Conservation (phyloP, 306 rosid species). For the Corylus avellana region DNA sequence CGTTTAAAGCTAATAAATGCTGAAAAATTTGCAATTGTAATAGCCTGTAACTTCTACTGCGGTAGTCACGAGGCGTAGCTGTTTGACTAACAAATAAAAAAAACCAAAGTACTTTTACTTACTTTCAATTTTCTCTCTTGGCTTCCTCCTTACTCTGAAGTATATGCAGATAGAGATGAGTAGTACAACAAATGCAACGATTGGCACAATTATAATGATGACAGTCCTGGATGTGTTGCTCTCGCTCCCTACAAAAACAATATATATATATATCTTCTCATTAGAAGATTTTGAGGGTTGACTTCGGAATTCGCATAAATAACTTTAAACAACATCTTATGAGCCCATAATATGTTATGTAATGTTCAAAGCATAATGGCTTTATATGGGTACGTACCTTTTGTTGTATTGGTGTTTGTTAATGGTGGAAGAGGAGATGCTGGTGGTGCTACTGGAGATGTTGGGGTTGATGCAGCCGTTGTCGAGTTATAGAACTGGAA, state of each 20-base stretch:
- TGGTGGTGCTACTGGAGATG: neutral
- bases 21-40: too few species aligned
- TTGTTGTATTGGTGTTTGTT: neutral
- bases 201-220: conserved; percentile 25
- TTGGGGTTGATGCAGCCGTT: neutral
- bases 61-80: neutral
- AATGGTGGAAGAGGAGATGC: conserved; percentile 19
- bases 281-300: neutral
- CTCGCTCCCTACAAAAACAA: conserved; percentile 41
- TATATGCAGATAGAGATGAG: conserved; percentile 21
- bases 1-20: too few species aligned
- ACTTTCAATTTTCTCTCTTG: conserved; percentile 11
- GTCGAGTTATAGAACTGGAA: conserved; percentile 14
- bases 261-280: neutral
- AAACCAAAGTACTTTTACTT: conserved; percentile 17
- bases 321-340: too few species aligned
- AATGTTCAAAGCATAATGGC: neutral
- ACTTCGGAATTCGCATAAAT: neutral
- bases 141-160: conserved; percentile 4
- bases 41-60: conserved; percentile 18
- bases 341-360: neutral
- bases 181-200: conserved; percentile 12
- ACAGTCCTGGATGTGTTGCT: conserved; percentile 15
- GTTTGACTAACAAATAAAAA: neutral
- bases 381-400: conserved; percentile 24